A percentile compares a stretch with the other conserved stretches of the same genome.
phyloP scores from a whole-genome alignment of 768 basidiomycete species.

The Psilocybe cyanescens region DNA sequence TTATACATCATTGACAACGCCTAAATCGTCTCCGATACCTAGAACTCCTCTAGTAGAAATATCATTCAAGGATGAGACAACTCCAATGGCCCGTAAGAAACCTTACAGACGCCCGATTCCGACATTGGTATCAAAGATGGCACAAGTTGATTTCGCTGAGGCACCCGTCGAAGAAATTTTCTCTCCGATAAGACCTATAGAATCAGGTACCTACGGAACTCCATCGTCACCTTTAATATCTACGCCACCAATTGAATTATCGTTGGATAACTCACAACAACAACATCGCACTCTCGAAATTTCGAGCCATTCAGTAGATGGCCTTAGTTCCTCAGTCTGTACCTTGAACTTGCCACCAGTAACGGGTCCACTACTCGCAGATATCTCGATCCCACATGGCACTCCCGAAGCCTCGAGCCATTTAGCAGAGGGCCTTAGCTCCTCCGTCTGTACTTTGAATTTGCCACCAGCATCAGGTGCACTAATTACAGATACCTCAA shows the following conservation, averaged over 20 bases:
- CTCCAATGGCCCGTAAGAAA: conserved; percentile 39
- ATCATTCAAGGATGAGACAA: conserved; percentile 32
- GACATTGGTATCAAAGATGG: conserved; percentile 22
- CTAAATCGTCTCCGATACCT: conserved; percentile 26
- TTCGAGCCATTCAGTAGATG: conserved; percentile 6
- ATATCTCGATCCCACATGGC: conserved; percentile 24
- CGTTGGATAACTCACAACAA: conserved; percentile 3
- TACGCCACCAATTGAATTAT: conserved; percentile 19
- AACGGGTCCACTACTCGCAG: conserved; percentile 24
- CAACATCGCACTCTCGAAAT: background rate
- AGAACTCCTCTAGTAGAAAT: conserved; percentile 45
- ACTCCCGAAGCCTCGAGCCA: background rate
- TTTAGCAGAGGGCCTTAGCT: conserved; percentile 20
- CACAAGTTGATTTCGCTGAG: conserved; percentile 21
- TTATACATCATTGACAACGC: conserved; percentile 19
- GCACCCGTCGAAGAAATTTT: conserved; percentile 12
- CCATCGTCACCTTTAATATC: background rate
- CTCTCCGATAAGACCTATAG: conserved; percentile 9
- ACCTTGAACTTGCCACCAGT: conserved; percentile 28
- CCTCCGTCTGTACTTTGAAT: conserved; percentile 30
- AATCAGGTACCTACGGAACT: background rate
- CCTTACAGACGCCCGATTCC: conserved; percentile 26
- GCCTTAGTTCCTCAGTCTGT: conserved; percentile 27
- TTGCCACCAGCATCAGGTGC: conserved; percentile 24
- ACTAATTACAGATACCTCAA: conserved; percentile 27